Evolutionary conservation across 2,329 filamentous ascomycete genomes (phyloP), one percentile per base, ranked within the genome.

Genomic region (Thielaviopsis musarum): DNA sequence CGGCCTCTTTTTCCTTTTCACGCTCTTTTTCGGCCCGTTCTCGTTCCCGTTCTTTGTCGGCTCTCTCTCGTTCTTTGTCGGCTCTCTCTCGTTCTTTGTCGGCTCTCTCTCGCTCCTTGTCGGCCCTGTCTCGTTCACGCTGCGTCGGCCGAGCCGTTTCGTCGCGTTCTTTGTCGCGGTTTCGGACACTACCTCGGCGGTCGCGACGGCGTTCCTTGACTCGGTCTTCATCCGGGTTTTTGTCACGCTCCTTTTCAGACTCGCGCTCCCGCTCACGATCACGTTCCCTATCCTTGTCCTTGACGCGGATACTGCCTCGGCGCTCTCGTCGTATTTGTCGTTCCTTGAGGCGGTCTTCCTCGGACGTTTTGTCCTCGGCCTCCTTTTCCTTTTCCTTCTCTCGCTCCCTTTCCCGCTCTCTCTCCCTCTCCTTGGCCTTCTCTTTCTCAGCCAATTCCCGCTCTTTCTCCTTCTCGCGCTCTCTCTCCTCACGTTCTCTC

Each of bases 31-130:
- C 13, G 53, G 30, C 45, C 64, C 60, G 59, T n/a, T n/a, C n/a
- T 1, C 54, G 56, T 28, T 61, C 52, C 56, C 63, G 48, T 54
- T 55, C 56, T 22, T 52, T 54, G 3, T 52, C 54, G 1, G 68
- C 66, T 38, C 67, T 64, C 24, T 66, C 64, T 58, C 62, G 64
- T 57, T 60, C 62, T 9, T 38, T 52, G n/a, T 59, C 12, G 49
- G 52, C 58, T 1, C 54, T 54, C 22, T 61, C 52, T 59, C 63
- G 45, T 54, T 55, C 56, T 22, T 52, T 53, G 5, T 52, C 54
- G 1, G 69, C 66, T 38, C 67, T 64, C 24, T 66, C 64, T 58
- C 63, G 64, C 58, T 60, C 62, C 3, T 51, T 52, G 19, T 59
- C 13, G 53, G 52, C 58, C 3, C 54, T 53, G 22, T 58, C 62